These are phyloP conservation scores for Neurospora tetrasperma DNA, from an alignment of 495 filamentous ascomycete genomes.

Conservation along the genomic window DNA sequence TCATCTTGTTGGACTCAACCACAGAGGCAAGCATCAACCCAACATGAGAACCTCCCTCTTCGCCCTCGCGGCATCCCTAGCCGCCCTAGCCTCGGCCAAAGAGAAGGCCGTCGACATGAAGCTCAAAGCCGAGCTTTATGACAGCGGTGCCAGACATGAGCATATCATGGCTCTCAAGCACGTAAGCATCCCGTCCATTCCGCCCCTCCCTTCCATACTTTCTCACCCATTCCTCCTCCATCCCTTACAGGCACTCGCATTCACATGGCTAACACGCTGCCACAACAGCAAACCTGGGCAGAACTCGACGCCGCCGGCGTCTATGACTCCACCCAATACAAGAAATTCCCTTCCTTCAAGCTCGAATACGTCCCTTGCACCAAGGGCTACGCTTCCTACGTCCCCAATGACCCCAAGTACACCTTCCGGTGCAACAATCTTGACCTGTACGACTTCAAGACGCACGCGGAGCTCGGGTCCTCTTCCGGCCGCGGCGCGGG, in stretches of 20 bases:
- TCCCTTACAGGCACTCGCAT: neutral
- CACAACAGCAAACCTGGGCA: constrained; percentile 20
- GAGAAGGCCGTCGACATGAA: constrained; percentile 20
- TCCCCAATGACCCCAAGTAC: constrained; percentile 33
- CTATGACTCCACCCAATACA: constrained; percentile 29
- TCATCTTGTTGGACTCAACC: neutral
- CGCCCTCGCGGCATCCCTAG: constrained; percentile 27
- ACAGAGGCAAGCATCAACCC: neutral
- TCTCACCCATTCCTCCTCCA: neutral
- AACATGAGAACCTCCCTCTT: neutral
- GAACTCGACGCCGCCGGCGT: constrained; percentile 25
- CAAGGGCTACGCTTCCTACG: constrained; percentile 35
- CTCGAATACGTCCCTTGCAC: constrained; percentile 28
- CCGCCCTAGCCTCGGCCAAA: constrained; percentile 22
- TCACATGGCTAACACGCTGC: neutral
- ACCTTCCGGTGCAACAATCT: constrained; percentile 44
- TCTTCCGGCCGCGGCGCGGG: constrained; percentile 28
- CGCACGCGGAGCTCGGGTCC: constrained; percentile 41
- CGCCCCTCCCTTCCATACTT: neutral
- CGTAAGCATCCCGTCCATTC: constrained; percentile 10
- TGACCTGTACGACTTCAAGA: constrained; percentile 45
- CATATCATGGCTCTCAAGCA: constrained; percentile 37
- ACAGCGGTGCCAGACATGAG: constrained; percentile 36
- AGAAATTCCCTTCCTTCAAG: constrained; percentile 15
- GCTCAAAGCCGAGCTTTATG: constrained; percentile 26